A percentile compares a stretch with the other conserved stretches of the same genome.
Evolutionary conservation across 2,329 filamentous ascomycete species (phyloP).

Genomic region (Calonectria hongkongensis): DNA sequence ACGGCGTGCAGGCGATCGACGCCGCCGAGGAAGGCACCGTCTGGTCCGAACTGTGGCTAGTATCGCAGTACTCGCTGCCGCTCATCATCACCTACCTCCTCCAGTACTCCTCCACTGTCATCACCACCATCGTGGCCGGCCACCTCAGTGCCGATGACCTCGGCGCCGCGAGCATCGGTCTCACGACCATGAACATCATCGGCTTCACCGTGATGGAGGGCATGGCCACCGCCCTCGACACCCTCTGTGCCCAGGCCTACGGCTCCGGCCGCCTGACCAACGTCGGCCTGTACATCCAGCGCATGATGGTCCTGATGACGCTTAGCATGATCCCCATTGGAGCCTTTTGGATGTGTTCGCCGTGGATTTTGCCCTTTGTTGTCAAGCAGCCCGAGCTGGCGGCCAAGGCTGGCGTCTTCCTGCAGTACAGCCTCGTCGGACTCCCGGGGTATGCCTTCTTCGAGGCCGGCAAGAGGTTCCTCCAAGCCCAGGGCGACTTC

Average conservation of each 20-base stretch:
- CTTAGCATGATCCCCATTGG: slow-evolving; percentile 69
- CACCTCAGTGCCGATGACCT: slow-evolving; percentile 72
- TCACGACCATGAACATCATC: slow-evolving; percentile 73
- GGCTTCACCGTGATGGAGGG: slow-evolving; percentile 65
- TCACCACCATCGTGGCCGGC: slow-evolving; percentile 71
- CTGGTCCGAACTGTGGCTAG: slow-evolving; percentile 47
- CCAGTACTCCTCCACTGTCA: slow-evolving; percentile 71
- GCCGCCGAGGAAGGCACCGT: slow-evolving; percentile 16
- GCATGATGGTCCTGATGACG: slow-evolving; percentile 70
- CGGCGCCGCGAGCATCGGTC: slow-evolving; percentile 70
- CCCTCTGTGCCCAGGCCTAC: slow-evolving; percentile 53
- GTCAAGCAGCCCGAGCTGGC: slow-evolving; percentile 70
- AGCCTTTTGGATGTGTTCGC: slow-evolving; percentile 69
- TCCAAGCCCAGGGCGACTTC: slow-evolving; percentile 74
- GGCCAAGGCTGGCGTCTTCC: slow-evolving; percentile 68
- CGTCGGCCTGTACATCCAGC: slow-evolving; percentile 72
- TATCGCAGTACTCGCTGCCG: slow-evolving; percentile 61
- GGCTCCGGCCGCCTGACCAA: slow-evolving; percentile 64
- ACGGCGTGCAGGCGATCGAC: neutral
- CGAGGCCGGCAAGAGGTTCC: slow-evolving; percentile 72
- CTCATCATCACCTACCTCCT: slow-evolving; percentile 71
- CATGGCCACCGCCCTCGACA: slow-evolving; percentile 55
- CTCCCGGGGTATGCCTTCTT: slow-evolving; percentile 73
- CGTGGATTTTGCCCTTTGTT: slow-evolving; percentile 65
- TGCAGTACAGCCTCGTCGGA: slow-evolving; percentile 69